Percentiles rank a stretch among this genome's conserved stretches.
phyloP scores from a whole-genome alignment of 805 yeast genomes.

The Saturnispora mendoncae region DNA sequence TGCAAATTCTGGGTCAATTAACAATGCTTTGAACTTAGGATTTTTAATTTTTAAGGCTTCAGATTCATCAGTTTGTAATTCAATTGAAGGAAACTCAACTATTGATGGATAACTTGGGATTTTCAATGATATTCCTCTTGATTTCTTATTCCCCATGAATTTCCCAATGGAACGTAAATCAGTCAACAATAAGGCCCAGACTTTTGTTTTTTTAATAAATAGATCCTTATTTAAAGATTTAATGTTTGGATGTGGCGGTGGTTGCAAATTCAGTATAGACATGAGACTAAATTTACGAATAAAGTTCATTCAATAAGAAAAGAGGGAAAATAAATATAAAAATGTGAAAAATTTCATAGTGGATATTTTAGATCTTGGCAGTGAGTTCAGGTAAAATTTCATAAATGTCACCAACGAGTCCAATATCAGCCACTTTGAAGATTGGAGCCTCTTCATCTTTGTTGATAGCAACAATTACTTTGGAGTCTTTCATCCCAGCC shows the following conservation, averaged over 20 bases:
- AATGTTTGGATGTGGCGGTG: constrained; percentile 67
- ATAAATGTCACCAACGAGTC: constrained; percentile 81
- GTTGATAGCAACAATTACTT: constrained; percentile 87
- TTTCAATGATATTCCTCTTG: constrained; percentile 42
- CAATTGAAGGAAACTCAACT: constrained; percentile 30
- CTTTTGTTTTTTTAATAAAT: constrained; percentile 47
- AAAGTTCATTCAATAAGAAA: constrained; percentile 3
- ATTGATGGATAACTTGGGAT: constrained; percentile 67
- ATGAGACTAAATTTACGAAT: constrained; percentile 2
- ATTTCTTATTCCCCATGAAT: constrained; percentile 43
- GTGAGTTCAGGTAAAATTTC: constrained; percentile 88
- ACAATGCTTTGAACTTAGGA: constrained; percentile 42
- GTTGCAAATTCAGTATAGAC: constrained; percentile 23
- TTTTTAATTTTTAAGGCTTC: constrained; percentile 20
- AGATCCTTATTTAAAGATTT: constrained; percentile 53
- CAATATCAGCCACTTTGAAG: constrained; percentile 82
- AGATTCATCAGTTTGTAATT: constrained; percentile 10
- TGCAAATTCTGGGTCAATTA: constrained; percentile 46
- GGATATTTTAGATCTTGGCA: constrained; percentile 51
- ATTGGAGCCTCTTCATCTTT: constrained; percentile 93
- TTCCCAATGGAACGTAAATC: constrained; percentile 54
- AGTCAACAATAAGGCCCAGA: constrained; percentile 62
- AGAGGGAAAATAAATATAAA: not conserved
- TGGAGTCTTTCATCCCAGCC: constrained; percentile 97
- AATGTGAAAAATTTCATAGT: not conserved